Conservation (phyloP, 129 eudicot genomes). For the Centella asiatica region DNA sequence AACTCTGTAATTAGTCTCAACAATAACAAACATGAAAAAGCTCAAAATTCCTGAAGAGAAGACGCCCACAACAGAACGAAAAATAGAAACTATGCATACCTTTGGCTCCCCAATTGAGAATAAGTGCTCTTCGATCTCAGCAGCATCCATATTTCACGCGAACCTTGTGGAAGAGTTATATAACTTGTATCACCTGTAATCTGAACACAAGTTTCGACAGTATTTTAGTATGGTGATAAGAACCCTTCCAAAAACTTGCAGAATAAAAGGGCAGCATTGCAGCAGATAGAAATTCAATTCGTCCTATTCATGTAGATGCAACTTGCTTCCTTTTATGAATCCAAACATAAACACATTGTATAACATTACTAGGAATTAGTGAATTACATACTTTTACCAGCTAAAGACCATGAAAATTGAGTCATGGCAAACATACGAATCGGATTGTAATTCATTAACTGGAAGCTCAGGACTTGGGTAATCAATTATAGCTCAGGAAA, state of each 20-base stretch:
- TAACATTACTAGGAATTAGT: too few species aligned
- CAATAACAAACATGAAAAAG: too few species aligned
- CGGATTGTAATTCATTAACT: too few species aligned
- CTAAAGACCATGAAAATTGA: too few species aligned
- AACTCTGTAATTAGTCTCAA: too few species aligned
- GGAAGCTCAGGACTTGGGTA: too few species aligned
- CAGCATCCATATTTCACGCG: slow-evolving; percentile 50
- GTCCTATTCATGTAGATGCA: neutral
- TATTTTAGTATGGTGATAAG: neutral
- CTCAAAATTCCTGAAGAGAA: too few species aligned
- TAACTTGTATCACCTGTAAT: slow-evolving; percentile 28
- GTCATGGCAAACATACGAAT: too few species aligned
- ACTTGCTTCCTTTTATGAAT: too few species aligned
- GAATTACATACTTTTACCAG: too few species aligned
- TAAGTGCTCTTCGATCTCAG: slow-evolving; percentile 77
- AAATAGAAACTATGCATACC: slow-evolving; percentile 31
- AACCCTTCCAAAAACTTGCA: neutral
- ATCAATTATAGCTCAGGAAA: too few species aligned
- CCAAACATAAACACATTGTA: too few species aligned
- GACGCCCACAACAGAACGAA: neutral
- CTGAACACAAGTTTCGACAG: slow-evolving; percentile 9
- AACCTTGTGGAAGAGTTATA: slow-evolving; percentile 7
- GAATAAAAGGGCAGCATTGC: neutral
- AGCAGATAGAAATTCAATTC: neutral
- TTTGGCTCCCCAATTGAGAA: slow-evolving; percentile 85